Conservation (phyloP, 2,329 filamentous ascomycete species). For the Verticillium longisporum region DNA sequence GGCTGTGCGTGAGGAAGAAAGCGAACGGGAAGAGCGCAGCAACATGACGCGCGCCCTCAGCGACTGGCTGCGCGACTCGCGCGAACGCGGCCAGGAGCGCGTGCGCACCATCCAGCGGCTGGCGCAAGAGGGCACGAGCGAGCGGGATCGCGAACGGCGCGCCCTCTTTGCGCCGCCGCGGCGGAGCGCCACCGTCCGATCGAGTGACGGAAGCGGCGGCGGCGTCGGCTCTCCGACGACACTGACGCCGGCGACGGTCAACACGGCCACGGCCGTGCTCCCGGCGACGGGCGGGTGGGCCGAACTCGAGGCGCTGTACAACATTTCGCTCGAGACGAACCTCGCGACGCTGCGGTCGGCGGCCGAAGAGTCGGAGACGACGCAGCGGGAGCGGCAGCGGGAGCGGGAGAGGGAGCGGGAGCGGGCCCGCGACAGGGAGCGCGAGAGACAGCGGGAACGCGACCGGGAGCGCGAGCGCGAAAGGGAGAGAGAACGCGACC, state of each 20-base stretch:
- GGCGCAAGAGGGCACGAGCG: conserved; percentile 10
- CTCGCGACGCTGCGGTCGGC: conserved; percentile 18
- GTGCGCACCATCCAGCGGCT: conserved; percentile 20
- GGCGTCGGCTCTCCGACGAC: background rate
- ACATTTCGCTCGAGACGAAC: conserved; percentile 21
- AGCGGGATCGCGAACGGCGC: conserved; percentile 4
- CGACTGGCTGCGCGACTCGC: conserved; percentile 30
- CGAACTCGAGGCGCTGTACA: conserved; percentile 35
- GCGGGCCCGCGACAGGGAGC: background rate
- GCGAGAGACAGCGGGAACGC: background rate
- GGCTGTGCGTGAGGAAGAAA: conserved; percentile 9
- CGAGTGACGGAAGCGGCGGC: background rate
- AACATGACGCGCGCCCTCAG: background rate
- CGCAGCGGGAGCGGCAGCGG: background rate
- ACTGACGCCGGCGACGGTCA: background rate
- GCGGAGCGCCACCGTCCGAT: conserved; percentile 4
- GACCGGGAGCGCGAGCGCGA: background rate
- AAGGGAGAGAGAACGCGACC: conserved; percentile 1
- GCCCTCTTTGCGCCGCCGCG: conserved; percentile 4
- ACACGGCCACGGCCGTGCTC: background rate
- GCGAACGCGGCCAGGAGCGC: conserved; percentile 25
- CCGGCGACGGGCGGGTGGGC: conserved; percentile 24
- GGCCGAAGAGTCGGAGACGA: conserved; percentile 4
- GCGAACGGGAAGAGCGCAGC: background rate
- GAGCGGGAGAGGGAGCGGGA: background rate